Evolutionary conservation across 768 basidiomycete genomes (phyloP), one percentile per base, ranked within the genome.

Genomic region (Infundibulicybe gibba): DNA sequence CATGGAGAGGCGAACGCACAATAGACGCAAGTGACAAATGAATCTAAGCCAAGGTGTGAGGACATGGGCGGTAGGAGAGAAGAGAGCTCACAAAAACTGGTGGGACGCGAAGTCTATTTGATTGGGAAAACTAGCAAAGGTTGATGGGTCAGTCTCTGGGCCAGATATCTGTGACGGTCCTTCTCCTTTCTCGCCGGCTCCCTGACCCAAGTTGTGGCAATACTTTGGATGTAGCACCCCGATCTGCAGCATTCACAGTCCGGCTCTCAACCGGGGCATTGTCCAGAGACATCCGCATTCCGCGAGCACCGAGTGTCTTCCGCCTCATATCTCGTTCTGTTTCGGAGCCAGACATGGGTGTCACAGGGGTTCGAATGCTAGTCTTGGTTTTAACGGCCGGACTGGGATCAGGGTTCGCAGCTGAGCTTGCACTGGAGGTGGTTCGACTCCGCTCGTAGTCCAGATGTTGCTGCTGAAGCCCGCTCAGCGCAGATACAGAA

Each of bases 391-490:
- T 40, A 31, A 50, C 54, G 8, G 49, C 47, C 17, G 52, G 48
- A 39, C 58, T 60, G 17, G 52, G 45, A 39, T 56, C 55, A 17
- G 60, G 51, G 35, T 60, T 59, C 2, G 49, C 62, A 25, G 31
- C 54, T 12, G 49, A 47, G 41, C 54, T 59, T 16, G 55, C 54
- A 16, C 56, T 49, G 6, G 67, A 62, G 40, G 54, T 57, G n/a
- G 63, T 58, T 34, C 68, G 53, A 52, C 60, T 63, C 19, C 61
- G 62, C 47, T 63, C 61, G 49, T 58, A 64, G 49, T 58, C 73
- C 58, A 57, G 64, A 50, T 75, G 68, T 48, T 80, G 81, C 57
- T 77, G 73, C 51, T 81, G 77, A 20, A 87, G 63, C 11, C 76
- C 81, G 35, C 60, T 74, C 31, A 84, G 61, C 35, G 80, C 68